Base-by-base conservation (phyloP, 768 basidiomycete species). In the Suillus sp. region DNA sequence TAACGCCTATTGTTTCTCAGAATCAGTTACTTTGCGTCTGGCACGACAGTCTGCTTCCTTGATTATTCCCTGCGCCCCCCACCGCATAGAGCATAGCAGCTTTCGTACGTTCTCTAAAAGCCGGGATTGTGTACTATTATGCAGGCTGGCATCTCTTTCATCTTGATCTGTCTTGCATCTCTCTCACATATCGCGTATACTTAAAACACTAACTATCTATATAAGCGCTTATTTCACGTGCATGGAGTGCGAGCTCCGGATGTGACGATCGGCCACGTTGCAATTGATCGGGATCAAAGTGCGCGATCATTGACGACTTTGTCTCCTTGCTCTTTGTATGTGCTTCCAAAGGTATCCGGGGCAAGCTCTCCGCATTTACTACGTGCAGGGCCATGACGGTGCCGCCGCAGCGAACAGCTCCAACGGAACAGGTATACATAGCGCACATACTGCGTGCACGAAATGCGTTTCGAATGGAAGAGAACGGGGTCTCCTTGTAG, bases 101-200 rank as follows among this genome's bases (percentile, higher is more conserved):
- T 59, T 38, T 34, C 42, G 43, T 45, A 32, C 25, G 27, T 50
- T 40, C 47, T 63, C 18, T 35, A 63, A 63, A 60, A 63, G 58
- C 60, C 58, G 58, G 47, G 45, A 51, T 48, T 61, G 58, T 63
- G 59, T 63, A 60, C 58, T 50, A 61, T 60, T 47, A 63, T 51
- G 58, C 62, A 63, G 59, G 42, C 45, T 60, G 43, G 62, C 62
- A 61, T 37, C 22, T 61, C 27, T 37, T 25, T 27, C 13, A 60
- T 43, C 59, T 22, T 60, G 50, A 42, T 60, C 8, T 62, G 30
- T 62, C 25, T 50, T 37, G n/a, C n/a, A 59, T 42, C 32, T 62
- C 55, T 59, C 58, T 6, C 59, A 34, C 34, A 40, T 62, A 62
- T 43, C n/a, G 45, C 56, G 45, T 63, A 63, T 63, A 63, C 47